Evolutionary conservation across 1,284 basidiomycete species (phyloP).

Genomic region (Cerioporus squamosus): DNA sequence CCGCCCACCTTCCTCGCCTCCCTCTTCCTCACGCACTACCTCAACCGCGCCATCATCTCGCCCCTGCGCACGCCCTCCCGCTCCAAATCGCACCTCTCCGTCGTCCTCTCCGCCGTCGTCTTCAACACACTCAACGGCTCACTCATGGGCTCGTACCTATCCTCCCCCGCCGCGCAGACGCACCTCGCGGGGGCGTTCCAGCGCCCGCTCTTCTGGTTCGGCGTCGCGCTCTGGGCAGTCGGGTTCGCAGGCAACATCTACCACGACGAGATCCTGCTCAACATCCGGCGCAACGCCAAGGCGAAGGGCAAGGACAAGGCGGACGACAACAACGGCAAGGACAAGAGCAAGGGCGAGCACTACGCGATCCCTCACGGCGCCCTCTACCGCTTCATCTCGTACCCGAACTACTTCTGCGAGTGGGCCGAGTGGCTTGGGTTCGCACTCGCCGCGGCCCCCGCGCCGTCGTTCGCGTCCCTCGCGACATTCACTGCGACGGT

Average conservation of each 20-base stretch:
- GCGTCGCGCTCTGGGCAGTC: slow-evolving; percentile 65
- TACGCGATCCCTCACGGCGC: slow-evolving; percentile 87
- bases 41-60: slow-evolving; percentile 82
- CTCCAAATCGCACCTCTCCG: slow-evolving; percentile 74
- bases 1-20: slow-evolving; percentile 60
- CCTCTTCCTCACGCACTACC: slow-evolving; percentile 80
- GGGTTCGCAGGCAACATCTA: slow-evolving; percentile 83
- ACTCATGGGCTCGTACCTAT: slow-evolving; percentile 72
- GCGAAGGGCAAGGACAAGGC: slow-evolving; percentile 41
- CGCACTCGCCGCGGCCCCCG: slow-evolving; percentile 65
- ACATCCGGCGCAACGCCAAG: slow-evolving; percentile 59
- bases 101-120: slow-evolving; percentile 57
- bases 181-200: slow-evolving; percentile 42
- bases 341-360: slow-evolving; percentile 41
- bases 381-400: slow-evolving; percentile 82
- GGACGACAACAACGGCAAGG: slow-evolving; percentile 24
- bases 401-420: slow-evolving; percentile 92
- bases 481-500: slow-evolving; percentile 31
- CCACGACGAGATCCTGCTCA: slow-evolving; percentile 88
- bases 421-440: slow-evolving; percentile 89
- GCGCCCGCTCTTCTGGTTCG: slow-evolving; percentile 61
- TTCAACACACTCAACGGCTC: slow-evolving; percentile 83
- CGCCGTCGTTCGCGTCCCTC: slow-evolving; percentile 36
- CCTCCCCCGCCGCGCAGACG: slow-evolving; percentile 51
- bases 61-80: slow-evolving; percentile 85